A percentile compares a stretch with the other conserved stretches of the same genome.
These are phyloP conservation scores for Chloranthus sessilifolius DNA, from an alignment of 164 flowering plant genomes.

Conservation along the genomic window DNA sequence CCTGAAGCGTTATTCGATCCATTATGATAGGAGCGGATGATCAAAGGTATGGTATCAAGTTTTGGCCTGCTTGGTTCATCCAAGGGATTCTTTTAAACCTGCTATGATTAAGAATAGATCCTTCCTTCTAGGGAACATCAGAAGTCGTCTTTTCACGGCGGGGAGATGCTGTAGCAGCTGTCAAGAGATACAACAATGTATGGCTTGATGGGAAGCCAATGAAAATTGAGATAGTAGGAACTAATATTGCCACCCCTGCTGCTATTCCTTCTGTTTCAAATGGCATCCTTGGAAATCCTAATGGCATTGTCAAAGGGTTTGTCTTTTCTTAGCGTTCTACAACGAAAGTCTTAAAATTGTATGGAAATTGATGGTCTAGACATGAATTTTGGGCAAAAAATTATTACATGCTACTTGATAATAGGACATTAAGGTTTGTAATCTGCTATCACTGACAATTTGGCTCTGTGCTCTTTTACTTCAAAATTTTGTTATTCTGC, in stretches of 20 bases:
- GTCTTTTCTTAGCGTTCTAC: too few relatives aligned
- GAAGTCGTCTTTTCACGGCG: constrained; percentile 74
- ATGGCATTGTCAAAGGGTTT: constrained; percentile 49
- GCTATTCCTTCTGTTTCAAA: constrained; percentile 28
- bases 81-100: constrained; percentile 3
- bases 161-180: constrained; percentile 74
- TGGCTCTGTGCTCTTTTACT: too few relatives aligned
- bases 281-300: constrained; percentile 43
- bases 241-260: constrained; percentile 57
- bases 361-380: too few relatives aligned
- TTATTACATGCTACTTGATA: too few relatives aligned
- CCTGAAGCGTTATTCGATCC: constrained; percentile 64
- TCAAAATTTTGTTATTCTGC: too few relatives aligned
- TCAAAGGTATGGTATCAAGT: constrained; percentile 67
- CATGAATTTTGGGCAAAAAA: too few relatives aligned
- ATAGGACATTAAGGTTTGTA: too few relatives aligned
- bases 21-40: constrained; percentile 94
- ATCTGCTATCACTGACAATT: too few relatives aligned
- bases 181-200: constrained; percentile 91
- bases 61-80: constrained; percentile 5
- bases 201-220: constrained; percentile 99
- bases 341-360: too few relatives aligned
- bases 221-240: constrained; percentile 97
- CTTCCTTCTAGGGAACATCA: constrained; percentile 70
- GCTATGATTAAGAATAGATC: constrained; percentile 14